Evolutionary conservation across 176 grass and related monocot genomes (phyloP).

Genomic region (Aegilops umbellulata): DNA sequence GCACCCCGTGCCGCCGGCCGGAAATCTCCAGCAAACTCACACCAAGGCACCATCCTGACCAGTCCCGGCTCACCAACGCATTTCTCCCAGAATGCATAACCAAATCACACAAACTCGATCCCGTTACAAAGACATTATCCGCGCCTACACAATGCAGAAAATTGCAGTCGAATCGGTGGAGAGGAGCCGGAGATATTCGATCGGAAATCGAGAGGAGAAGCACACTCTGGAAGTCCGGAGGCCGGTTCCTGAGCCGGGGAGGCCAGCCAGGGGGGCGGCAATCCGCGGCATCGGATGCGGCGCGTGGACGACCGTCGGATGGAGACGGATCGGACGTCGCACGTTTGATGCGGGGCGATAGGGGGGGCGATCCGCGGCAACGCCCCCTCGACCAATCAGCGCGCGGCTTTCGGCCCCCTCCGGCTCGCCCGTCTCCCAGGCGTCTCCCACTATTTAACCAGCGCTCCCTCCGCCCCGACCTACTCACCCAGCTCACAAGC

Average conservation of each 20-base stretch:
- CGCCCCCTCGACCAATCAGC: slow-evolving; percentile 43
- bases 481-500: not conserved
- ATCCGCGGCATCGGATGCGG: slow-evolving; percentile 45
- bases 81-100: slow-evolving; percentile 18
- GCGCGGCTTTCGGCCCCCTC: slow-evolving; percentile 5
- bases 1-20: slow-evolving; percentile 30
- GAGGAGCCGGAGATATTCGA: not conserved
- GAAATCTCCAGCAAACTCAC: slow-evolving; percentile 66
- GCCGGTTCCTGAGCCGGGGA: not conserved
- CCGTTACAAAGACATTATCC: slow-evolving; percentile 36
- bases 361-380: slow-evolving; percentile 54
- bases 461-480: slow-evolving; percentile 15
- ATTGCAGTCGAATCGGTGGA: not conserved
- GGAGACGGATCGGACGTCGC: slow-evolving; percentile 10
- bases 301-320: slow-evolving; percentile 32
- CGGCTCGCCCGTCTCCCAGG: not conserved
- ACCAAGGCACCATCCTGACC: slow-evolving; percentile 48
- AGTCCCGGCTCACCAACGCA: slow-evolving; percentile 14
- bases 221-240: slow-evolving; percentile 43
- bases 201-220: slow-evolving; percentile 64
- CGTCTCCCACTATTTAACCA: slow-evolving; percentile 57
- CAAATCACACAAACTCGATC: not conserved
- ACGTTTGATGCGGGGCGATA: not conserved
- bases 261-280: not conserved
- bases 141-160: not conserved